Evolutionary conservation across 2,329 filamentous ascomycete genomes (phyloP).

Genomic region (Pseudocercospora fijiensis): DNA sequence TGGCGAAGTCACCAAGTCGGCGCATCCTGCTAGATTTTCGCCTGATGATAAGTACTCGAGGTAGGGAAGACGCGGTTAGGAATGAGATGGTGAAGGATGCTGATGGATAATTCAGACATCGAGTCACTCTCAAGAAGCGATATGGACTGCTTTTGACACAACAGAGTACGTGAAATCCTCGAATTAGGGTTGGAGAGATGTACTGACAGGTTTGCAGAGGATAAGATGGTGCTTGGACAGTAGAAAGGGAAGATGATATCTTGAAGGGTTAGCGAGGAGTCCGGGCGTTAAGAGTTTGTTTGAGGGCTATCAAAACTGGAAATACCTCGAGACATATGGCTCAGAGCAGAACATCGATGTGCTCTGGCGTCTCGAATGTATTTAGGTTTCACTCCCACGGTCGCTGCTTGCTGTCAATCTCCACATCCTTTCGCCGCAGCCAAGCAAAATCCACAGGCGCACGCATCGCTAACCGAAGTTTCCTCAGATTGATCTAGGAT

Average conservation of each 20-base stretch:
- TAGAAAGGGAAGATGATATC: slow-evolving; percentile 24
- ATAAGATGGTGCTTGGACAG: slow-evolving; percentile 47
- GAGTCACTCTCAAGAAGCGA: slow-evolving; percentile 90
- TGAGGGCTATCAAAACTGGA: background rate
- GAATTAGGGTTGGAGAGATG: background rate
- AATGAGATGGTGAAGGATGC: background rate
- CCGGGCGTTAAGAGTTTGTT: background rate
- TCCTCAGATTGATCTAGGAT: too few species aligned
- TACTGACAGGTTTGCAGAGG: slow-evolving; percentile 37
- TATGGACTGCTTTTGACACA: slow-evolving; percentile 86
- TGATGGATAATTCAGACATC: slow-evolving; percentile 59
- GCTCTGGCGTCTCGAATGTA: background rate
- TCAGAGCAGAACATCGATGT: background rate
- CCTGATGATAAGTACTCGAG: slow-evolving; percentile 97
- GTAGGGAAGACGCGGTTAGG: slow-evolving; percentile 41
- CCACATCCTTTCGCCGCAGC: background rate
- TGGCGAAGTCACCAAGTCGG: slow-evolving; percentile 88
- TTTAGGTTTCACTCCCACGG: background rate
- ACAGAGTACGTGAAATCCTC: slow-evolving; percentile 43
- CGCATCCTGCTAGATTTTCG: slow-evolving; percentile 93
- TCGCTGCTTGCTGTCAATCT: too few species aligned
- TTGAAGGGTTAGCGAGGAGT: slow-evolving; percentile 32
- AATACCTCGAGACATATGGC: background rate
- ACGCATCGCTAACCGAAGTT: too few species aligned
- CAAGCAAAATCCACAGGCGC: background rate